These are phyloP conservation scores for Phaseolus coccineus DNA, from an alignment of 331 rosid species.

Conservation along the genomic window DNA sequence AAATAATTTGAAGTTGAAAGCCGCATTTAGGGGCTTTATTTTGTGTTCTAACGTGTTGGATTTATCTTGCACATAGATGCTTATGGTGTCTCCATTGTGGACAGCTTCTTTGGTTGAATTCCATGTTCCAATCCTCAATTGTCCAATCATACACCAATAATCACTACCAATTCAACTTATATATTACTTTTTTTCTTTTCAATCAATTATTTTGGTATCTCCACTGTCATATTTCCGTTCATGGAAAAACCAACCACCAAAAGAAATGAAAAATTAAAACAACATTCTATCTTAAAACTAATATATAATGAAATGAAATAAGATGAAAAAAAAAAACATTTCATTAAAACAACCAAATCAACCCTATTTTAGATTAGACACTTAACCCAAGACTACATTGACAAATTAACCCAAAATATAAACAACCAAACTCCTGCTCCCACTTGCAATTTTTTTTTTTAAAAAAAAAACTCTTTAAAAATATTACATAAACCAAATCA, in stretches of 20 bases:
- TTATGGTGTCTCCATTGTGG: conserved; percentile 40
- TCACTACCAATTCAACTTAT: background rate
- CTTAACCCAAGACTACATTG: too few species aligned
- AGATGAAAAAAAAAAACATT: background rate
- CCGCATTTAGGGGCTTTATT: conserved; percentile 9
- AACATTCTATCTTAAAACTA: background rate
- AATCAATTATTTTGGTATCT: background rate
- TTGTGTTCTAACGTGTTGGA: conserved; percentile 25
- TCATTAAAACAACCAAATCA: too few species aligned
- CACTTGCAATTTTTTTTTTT: too few species aligned
- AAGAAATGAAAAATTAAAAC: background rate
- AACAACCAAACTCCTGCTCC: too few species aligned
- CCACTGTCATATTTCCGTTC: background rate
- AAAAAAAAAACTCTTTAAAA: too few species aligned
- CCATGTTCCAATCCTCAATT: conserved; percentile 18
- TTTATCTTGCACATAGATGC: conserved; percentile 23
- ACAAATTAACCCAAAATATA: too few species aligned
- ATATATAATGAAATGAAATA: background rate
- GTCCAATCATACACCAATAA: conserved; percentile 43
- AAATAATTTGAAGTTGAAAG: conserved; percentile 34
- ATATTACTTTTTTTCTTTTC: too few species aligned
- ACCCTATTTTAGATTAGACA: too few species aligned
- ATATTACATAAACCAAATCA: too few species aligned
- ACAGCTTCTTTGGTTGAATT: conserved; percentile 1
- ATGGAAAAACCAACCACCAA: background rate